phyloP scores from a whole-genome alignment of 2,329 filamentous ascomycete species.

The Xylaria sp. region DNA sequence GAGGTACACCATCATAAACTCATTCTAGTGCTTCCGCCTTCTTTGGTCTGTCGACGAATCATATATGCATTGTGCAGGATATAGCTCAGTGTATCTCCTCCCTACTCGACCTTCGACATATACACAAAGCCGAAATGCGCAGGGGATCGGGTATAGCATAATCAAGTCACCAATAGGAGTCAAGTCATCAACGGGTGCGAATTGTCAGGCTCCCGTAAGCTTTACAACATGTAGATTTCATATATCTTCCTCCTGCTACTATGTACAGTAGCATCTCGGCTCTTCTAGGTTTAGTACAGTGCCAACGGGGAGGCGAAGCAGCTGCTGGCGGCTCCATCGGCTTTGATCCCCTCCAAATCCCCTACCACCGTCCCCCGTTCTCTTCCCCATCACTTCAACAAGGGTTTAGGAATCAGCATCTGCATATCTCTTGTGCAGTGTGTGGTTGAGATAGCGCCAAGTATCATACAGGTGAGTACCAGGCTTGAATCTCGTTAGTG shows the following conservation, averaged over 20 bases:
- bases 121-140: background rate
- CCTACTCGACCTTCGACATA: background rate
- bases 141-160: background rate
- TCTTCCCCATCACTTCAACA: slow-evolving; percentile 15
- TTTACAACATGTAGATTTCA: slow-evolving; percentile 7
- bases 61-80: background rate
- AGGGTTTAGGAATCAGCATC: slow-evolving; percentile 14
- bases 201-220: slow-evolving; percentile 13
- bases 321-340: slow-evolving; percentile 45
- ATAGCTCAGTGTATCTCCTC: background rate
- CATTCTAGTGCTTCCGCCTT: too few species aligned
- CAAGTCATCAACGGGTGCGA: slow-evolving; percentile 10
- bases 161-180: slow-evolving; percentile 10
- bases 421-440: slow-evolving; percentile 10
- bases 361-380: slow-evolving; percentile 6
- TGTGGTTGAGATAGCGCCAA: slow-evolving; percentile 29
- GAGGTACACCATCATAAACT: too few species aligned
- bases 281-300: slow-evolving; percentile 41
- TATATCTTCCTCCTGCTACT: background rate
- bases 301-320: slow-evolving; percentile 46
- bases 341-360: slow-evolving; percentile 42
- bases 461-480: background rate
- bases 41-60: background rate
- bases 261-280: slow-evolving; percentile 34
- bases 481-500: slow-evolving; percentile 15